Percentiles rank a stretch among this genome's conserved stretches.
phyloP scores from a whole-genome alignment of 2,329 filamentous ascomycete genomes.

The Pseudogymnoascus sp. region DNA sequence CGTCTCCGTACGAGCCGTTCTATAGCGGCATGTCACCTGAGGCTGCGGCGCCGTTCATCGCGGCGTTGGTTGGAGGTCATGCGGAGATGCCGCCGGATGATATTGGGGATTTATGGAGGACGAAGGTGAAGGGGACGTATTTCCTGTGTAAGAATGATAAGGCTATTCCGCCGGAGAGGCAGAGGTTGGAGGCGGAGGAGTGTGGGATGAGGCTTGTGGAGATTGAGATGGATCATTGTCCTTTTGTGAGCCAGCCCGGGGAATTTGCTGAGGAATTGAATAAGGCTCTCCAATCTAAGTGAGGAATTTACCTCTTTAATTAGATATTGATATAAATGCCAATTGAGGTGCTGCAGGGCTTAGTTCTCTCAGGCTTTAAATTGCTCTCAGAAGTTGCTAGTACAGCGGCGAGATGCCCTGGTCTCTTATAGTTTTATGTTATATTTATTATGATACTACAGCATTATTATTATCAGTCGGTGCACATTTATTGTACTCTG shows the following conservation, averaged over 20 bases:
- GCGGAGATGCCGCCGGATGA: conserved; percentile 5
- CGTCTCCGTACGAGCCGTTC: not conserved
- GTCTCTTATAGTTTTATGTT: not conserved
- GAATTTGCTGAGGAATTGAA: conserved; percentile 3
- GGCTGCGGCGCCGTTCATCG: not conserved
- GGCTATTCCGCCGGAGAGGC: conserved; percentile 1
- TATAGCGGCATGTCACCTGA: not conserved
- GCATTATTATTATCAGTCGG: too few species aligned
- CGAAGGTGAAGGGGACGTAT: not conserved
- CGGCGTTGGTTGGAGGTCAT: not conserved
- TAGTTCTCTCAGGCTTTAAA: not conserved
- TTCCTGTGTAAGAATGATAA: conserved; percentile 4
- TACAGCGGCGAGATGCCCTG: not conserved
- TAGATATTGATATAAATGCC: not conserved
- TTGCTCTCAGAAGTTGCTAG: not conserved
- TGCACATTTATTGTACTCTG: too few species aligned
- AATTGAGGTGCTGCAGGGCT: not conserved
- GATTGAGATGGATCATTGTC: conserved; percentile 10
- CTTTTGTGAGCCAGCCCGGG: conserved; percentile 3
- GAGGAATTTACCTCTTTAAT: not conserved
- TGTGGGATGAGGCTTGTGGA: not conserved
- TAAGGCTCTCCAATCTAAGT: not conserved
- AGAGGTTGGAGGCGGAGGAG: conserved; percentile 6
- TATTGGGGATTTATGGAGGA: conserved; percentile 6
- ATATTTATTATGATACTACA: too few species aligned